These are phyloP conservation scores for Pleurotus pulmonarius DNA, from an alignment of 768 basidiomycete genomes.

Conservation along the genomic window DNA sequence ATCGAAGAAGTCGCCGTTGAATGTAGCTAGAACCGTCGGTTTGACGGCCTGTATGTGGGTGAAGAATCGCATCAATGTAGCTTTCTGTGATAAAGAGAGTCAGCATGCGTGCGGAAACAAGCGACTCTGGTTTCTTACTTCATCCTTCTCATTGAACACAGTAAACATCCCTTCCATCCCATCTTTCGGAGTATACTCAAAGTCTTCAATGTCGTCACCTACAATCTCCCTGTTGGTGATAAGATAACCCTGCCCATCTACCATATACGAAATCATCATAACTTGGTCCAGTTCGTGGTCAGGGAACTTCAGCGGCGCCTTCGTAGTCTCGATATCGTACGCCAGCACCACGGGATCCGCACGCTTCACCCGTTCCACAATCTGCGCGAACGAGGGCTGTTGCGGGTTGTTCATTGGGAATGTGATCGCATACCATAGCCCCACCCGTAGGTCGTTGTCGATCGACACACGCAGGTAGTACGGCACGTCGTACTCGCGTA, in stretches of 20 bases:
- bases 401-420: conserved; percentile 60
- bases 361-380: conserved; percentile 90
- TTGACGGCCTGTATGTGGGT: conserved; percentile 90
- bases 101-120: background rate
- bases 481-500: conserved; percentile 94
- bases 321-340: conserved; percentile 98
- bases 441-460: conserved; percentile 96
- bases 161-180: conserved; percentile 97
- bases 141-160: conserved; percentile 91
- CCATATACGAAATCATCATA: conserved; percentile 99
- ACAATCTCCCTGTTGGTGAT: conserved; percentile 98
- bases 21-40: conserved; percentile 96
- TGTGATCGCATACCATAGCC: conserved; percentile 93
- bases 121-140: conserved; percentile 43
- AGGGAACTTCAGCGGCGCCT: conserved; percentile 99
- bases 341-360: conserved; percentile 99
- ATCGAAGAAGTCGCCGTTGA: conserved; percentile 99
- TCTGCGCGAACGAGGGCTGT: conserved; percentile 64
- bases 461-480: conserved; percentile 99
- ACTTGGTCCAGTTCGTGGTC: conserved; percentile 95
- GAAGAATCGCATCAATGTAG: conserved; percentile 84
- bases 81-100: conserved; percentile 46
- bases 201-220: conserved; percentile 95
- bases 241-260: conserved; percentile 95
- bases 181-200: conserved; percentile 98